phyloP scores from a whole-genome alignment of 805 yeast species.

The Barnettozyma botsteinii region DNA sequence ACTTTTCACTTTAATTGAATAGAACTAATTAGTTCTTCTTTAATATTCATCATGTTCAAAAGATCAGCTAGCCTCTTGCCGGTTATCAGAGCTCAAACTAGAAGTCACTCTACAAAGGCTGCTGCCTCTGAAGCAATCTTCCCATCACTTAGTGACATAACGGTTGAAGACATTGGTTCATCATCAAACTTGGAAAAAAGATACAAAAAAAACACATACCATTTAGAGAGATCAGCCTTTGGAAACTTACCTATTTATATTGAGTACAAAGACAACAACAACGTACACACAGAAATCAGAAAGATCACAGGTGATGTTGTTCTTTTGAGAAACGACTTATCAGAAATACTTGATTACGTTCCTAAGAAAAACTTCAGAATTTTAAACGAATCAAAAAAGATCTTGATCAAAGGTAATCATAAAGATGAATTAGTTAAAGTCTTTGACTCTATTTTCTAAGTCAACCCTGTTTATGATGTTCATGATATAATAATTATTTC shows the following conservation, averaged over 20 bases:
- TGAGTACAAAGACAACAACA: conserved; percentile 57
- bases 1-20: not conserved
- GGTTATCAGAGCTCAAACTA: conserved; percentile 4
- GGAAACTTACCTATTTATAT: conserved; percentile 82
- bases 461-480: not conserved
- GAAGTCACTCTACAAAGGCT: conserved; percentile 13
- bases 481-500: not conserved
- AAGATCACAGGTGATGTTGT: conserved; percentile 62
- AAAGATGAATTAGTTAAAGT: conserved; percentile 15
- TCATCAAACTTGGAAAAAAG: conserved; percentile 13
- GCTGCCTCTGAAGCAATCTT: conserved; percentile 8
- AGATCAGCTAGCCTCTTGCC: conserved; percentile 1
- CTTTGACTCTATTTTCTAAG: conserved; percentile 16
- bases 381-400: conserved; percentile 43
- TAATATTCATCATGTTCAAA: conserved; percentile 4
- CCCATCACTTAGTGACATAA: conserved; percentile 28
- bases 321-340: conserved; percentile 62
- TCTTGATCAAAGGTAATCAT: conserved; percentile 28
- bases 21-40: not conserved
- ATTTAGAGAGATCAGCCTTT: conserved; percentile 41
- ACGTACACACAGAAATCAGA: conserved; percentile 66
- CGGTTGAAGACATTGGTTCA: conserved; percentile 26
- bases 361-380: conserved; percentile 42
- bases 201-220: conserved; percentile 29
- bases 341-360: conserved; percentile 42